phyloP scores from a whole-genome alignment of 106 monocot species.

The Apostasia shenzhenica region DNA sequence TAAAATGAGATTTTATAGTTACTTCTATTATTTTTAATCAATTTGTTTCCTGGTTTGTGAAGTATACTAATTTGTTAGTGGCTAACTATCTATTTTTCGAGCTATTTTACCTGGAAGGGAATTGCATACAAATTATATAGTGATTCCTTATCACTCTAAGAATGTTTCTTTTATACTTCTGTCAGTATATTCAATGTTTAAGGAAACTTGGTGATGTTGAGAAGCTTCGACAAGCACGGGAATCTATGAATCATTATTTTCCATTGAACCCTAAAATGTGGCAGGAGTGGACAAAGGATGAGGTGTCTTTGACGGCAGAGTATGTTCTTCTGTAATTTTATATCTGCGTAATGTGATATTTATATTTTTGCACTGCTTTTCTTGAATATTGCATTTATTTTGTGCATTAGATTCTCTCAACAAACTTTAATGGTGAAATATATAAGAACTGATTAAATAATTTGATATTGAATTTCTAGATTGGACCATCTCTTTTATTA shows the following conservation, averaged over 20 bases:
- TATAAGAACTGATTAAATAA: too few species aligned
- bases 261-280: constrained; percentile 81
- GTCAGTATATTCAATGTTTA: constrained; percentile 67
- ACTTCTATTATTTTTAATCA: neutral
- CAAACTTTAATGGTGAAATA: too few species aligned
- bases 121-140: neutral
- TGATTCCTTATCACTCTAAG: neutral
- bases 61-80: neutral
- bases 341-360: neutral
- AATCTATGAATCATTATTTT: constrained; percentile 64
- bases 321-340: constrained; percentile 12
- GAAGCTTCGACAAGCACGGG: constrained; percentile 69
- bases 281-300: constrained; percentile 89
- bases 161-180: constrained; percentile 3
- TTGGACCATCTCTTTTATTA: too few species aligned
- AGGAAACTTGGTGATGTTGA: constrained; percentile 67
- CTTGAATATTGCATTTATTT: neutral
- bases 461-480: too few species aligned
- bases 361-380: neutral
- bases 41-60: constrained; percentile 3
- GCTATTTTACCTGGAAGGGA: too few species aligned
- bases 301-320: constrained; percentile 45
- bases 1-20: neutral
- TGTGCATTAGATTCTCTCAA: too few species aligned
- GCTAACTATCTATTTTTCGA: too few species aligned